Conservation (phyloP, 2,329 filamentous ascomycete genomes). For the Zalaria sp. region DNA sequence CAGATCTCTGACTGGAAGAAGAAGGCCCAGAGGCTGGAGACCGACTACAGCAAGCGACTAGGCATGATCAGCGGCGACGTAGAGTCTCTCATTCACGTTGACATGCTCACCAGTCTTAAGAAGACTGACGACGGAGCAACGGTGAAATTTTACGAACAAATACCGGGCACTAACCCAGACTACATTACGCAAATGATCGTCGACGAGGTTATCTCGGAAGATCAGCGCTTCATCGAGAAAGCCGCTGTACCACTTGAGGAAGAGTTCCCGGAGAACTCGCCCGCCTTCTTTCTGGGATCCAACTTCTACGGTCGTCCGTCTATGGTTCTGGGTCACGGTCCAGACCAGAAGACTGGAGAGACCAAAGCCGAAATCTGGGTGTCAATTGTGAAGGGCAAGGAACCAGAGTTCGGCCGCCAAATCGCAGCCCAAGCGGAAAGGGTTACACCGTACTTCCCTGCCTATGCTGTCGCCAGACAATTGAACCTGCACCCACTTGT, state of each 20-base stretch:
- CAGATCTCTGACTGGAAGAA: slow-evolving; percentile 75
- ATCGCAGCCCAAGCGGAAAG: slow-evolving; percentile 59
- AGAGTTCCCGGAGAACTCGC: slow-evolving; percentile 72
- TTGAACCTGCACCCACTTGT: slow-evolving; percentile 73
- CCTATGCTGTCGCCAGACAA: slow-evolving; percentile 74
- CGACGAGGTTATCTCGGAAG: slow-evolving; percentile 77
- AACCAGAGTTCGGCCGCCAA: slow-evolving; percentile 65
- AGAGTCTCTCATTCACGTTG: slow-evolving; percentile 80
- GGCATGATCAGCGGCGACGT: slow-evolving; percentile 77
- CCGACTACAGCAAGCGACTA: slow-evolving; percentile 76
- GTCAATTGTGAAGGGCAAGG: slow-evolving; percentile 55
- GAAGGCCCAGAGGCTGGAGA: slow-evolving; percentile 73
- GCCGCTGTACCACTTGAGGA: slow-evolving; percentile 77
- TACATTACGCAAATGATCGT: slow-evolving; percentile 89
- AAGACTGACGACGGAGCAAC: slow-evolving; percentile 87
- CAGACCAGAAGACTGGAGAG: slow-evolving; percentile 16
- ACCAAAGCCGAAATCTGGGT: slow-evolving; percentile 70
- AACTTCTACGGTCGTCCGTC: slow-evolving; percentile 83
- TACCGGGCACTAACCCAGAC: slow-evolving; percentile 73
- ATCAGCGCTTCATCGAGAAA: slow-evolving; percentile 84
- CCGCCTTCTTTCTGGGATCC: slow-evolving; percentile 87
- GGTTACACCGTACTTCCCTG: slow-evolving; percentile 65
- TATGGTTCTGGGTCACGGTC: slow-evolving; percentile 60
- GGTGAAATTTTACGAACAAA: slow-evolving; percentile 80
- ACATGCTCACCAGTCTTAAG: slow-evolving; percentile 80